Base-by-base conservation (phyloP, 106 monocot genomes). In the Triglochin maritima region DNA sequence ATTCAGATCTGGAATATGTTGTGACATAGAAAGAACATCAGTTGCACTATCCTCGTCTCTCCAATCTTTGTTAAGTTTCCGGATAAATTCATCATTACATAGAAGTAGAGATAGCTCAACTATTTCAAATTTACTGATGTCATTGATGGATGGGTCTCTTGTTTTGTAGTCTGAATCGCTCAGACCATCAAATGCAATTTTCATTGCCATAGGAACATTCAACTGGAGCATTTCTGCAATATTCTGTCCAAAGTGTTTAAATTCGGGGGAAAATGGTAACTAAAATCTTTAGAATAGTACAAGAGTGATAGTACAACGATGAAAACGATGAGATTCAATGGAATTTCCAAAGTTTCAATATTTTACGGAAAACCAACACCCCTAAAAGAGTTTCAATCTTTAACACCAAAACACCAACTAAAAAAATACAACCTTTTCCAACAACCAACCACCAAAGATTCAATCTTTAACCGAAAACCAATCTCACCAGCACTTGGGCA, bases 171-270 rank as follows among this genome's bases (percentile, higher is more conserved):
- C 67, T 4, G 88, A 84, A 79, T 77, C 79, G 50, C 75, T 79
- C 46, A 99, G 77, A 54, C 82, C 84, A 60, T 92, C 84, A 73
- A 92, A 86, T 63, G 89, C 86, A 56, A 99, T 81, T 65, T 89
- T 88, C 98, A 89, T 84, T 59, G 88, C 98, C 92, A 89, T 86
- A 0, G 98, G 81, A 68, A 71, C 81, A 89, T 99, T 84, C 67
- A 86, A 41, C 62, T 78, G 86, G 49, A 99, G 72, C 86, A 82
- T 79, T 81, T 99, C 92, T 44, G 83, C 86, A 79, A 92, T 81
- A 46, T 73, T 85, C 98, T 99, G 82, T 56, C 78, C 2, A 70
- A 63, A 17, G 57, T 14, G 10, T 57, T 14, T 12, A 57, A 15
- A 15, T 57, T 14, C 13, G 12, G 57, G 43, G 11, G 3, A 57